Evolutionary conservation across 805 yeast species (phyloP).

Genomic region (Ascoidea tarda): DNA sequence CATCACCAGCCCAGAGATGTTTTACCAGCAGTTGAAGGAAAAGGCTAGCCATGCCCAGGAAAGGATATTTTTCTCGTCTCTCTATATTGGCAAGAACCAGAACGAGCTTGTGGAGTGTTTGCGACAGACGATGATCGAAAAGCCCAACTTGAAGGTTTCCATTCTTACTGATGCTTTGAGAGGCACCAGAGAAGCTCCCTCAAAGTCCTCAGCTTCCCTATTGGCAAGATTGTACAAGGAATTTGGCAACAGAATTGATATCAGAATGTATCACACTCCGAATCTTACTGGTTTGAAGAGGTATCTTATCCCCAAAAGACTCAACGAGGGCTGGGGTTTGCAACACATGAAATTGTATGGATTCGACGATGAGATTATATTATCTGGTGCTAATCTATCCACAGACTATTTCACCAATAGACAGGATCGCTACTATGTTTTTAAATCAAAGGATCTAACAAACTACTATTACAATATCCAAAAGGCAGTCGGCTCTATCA

Average conservation of each 20-base stretch:
- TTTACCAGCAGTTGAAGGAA: slow-evolving; percentile 47
- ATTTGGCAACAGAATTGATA: slow-evolving; percentile 57
- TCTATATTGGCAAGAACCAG: slow-evolving; percentile 78
- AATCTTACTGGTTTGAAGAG: slow-evolving; percentile 56
- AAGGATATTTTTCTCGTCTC: slow-evolving; percentile 68
- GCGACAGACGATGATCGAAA: slow-evolving; percentile 40
- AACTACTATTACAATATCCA: slow-evolving; percentile 70
- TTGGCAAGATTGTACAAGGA: slow-evolving; percentile 46
- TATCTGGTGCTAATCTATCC: slow-evolving; percentile 87
- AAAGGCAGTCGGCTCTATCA: slow-evolving; percentile 47
- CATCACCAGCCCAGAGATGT: slow-evolving; percentile 51
- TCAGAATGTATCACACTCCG: slow-evolving; percentile 86
- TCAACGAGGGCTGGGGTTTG: slow-evolving; percentile 83
- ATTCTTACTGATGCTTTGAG: slow-evolving; percentile 78
- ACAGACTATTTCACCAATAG: slow-evolving; percentile 87
- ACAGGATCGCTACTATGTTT: slow-evolving; percentile 82
- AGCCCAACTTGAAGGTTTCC: slow-evolving; percentile 50
- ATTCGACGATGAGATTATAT: slow-evolving; percentile 75
- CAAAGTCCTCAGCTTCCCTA: slow-evolving; percentile 60
- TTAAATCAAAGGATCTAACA: slow-evolving; percentile 41
- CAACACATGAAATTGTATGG: slow-evolving; percentile 98
- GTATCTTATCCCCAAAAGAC: slow-evolving; percentile 57
- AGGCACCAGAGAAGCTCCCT: slow-evolving; percentile 88
- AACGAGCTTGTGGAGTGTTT: slow-evolving; percentile 57
- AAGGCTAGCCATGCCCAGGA: slow-evolving; percentile 49